Conservation (phyloP, 2,329 filamentous ascomycete genomes). For the Eurotiales sp. region DNA sequence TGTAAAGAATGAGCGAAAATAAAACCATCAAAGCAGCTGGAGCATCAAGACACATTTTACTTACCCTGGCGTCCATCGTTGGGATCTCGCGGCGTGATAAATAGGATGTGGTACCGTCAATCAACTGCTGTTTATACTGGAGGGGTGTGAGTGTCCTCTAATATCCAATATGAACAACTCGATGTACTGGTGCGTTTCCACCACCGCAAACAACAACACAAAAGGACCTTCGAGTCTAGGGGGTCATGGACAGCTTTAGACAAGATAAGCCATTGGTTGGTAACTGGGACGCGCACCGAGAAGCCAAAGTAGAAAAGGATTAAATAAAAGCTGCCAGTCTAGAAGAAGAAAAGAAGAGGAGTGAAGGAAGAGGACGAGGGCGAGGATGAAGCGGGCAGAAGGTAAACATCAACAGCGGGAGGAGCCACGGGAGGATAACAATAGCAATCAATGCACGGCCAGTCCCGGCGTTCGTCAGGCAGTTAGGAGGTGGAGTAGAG, state of each 20-base stretch:
- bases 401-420: constrained; percentile 18
- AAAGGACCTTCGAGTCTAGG: constrained; percentile 3
- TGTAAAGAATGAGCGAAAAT: constrained; percentile 12
- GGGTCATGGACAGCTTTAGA: neutral
- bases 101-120: constrained; percentile 7
- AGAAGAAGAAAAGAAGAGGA: neutral
- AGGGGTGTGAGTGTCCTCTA: neutral
- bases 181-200: constrained; percentile 1
- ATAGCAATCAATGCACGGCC: too few species aligned
- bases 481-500: constrained; percentile 18
- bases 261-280: constrained; percentile 9
- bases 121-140: constrained; percentile 9
- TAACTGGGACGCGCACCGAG: constrained; percentile 10
- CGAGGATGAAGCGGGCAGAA: constrained; percentile 15
- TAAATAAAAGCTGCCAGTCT: constrained; percentile 9
- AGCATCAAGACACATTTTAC: constrained; percentile 20
- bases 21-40: constrained; percentile 10
- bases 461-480: too few species aligned
- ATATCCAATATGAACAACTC: constrained; percentile 3
- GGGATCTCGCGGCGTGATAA: neutral
- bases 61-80: constrained; percentile 48
- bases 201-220: too few species aligned
- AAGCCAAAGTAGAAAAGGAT: constrained; percentile 15
- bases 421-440: too few species aligned
- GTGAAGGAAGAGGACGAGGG: constrained; percentile 9